phyloP scores from a whole-genome alignment of 2,329 filamentous ascomycete genomes.

The Diplodia corticola region DNA sequence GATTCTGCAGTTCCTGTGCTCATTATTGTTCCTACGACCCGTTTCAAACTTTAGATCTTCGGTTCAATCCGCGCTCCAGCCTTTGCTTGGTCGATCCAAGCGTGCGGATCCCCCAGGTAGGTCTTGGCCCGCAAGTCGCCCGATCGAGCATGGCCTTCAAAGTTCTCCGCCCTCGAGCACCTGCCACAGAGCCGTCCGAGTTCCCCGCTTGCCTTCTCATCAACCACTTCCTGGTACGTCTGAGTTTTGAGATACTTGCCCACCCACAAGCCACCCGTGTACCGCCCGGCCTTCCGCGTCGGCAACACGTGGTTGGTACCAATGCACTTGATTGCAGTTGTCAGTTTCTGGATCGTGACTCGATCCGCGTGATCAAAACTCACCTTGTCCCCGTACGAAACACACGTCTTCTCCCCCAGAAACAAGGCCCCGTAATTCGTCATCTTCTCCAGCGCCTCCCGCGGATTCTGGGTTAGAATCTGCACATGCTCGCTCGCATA shows the following conservation, averaged over 20 bases:
- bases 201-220: constrained; percentile 47
- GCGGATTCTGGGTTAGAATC: constrained; percentile 49
- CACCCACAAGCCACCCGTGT: constrained; percentile 57
- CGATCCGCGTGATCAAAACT: too few relatives aligned
- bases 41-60: too few relatives aligned
- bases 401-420: constrained; percentile 54
- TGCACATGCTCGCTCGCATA: constrained; percentile 56
- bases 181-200: constrained; percentile 53
- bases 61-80: neutral
- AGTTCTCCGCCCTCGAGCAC: constrained; percentile 52
- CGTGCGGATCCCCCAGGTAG: constrained; percentile 45
- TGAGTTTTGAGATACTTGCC: constrained; percentile 55
- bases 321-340: too few relatives aligned
- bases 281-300: constrained; percentile 50
- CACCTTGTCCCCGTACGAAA: constrained; percentile 57
- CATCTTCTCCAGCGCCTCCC: constrained; percentile 55
- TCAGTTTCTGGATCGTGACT: too few relatives aligned
- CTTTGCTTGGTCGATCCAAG: constrained; percentile 40
- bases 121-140: constrained; percentile 51
- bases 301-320: constrained; percentile 58
- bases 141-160: constrained; percentile 56
- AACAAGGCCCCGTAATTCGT: constrained; percentile 54
- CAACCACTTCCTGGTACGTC: constrained; percentile 55
- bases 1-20: too few relatives aligned
- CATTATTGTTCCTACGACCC: too few relatives aligned